Evolutionary conservation across 306 rosid species (phyloP).

Genomic region (Inga leiocalycina): DNA sequence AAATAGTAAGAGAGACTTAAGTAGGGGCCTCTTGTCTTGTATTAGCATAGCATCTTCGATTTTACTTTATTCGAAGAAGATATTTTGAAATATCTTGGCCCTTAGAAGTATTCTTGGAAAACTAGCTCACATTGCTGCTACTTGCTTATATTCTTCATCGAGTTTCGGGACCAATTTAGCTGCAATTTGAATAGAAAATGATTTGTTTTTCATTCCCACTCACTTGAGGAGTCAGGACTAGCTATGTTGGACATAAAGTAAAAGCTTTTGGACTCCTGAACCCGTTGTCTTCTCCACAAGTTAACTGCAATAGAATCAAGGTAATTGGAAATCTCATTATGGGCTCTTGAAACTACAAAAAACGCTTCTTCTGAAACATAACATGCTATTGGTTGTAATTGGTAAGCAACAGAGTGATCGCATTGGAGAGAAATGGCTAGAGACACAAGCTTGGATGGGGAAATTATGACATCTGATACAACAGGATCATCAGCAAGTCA

Average conservation of each 20-base stretch:
- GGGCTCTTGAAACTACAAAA: background rate
- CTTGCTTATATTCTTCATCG: background rate
- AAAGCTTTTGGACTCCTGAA: background rate
- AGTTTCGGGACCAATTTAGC: background rate
- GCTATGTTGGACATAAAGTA: background rate
- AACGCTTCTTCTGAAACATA: background rate
- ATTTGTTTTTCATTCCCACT: background rate
- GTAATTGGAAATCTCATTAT: background rate
- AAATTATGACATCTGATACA: constrained; percentile 29
- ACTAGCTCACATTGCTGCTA: background rate
- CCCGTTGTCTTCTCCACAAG: background rate
- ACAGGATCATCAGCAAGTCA: constrained; percentile 42
- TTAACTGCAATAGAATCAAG: background rate
- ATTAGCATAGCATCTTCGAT: background rate
- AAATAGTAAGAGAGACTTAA: background rate
- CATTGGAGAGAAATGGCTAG: constrained; percentile 40
- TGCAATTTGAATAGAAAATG: background rate
- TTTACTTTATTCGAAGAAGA: background rate
- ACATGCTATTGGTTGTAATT: background rate
- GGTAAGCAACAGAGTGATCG: background rate
- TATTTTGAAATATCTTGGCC: background rate
- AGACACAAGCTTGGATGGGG: constrained; percentile 38
- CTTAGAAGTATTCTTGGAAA: background rate
- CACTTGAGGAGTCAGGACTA: background rate
- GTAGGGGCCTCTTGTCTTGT: background rate